Base-by-base conservation (phyloP, 106 monocot genomes). In the Acorus gramineus region DNA sequence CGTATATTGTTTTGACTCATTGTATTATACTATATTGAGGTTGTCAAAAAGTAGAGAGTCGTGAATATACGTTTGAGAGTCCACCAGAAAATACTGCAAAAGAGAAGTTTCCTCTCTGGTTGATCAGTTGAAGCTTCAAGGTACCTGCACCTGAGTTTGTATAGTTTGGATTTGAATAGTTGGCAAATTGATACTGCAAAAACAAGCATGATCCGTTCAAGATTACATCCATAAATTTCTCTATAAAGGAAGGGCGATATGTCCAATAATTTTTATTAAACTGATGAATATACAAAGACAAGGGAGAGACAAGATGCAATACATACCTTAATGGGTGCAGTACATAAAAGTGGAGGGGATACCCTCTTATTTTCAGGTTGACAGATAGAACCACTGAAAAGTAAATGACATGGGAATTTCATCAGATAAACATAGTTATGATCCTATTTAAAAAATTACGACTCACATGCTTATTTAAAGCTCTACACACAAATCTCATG, bases 31-130 rank as follows among this genome's bases (percentile, higher is more conserved):
- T 4, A 47, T 9, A 51, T 9, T 65, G 42, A 47, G 44, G 49
- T 8, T 65, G 42, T 51, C n/a, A 52, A 28, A 28, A 28, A 28
- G 28, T 28, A 28, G 28, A 28, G 1, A 28, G 14, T 13, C 10
- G 6, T 8, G 58, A 47, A 53, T 75, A 77, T 85, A 91, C 95
- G 85, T 80, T 85, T 14, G 52, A 66, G 2, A 85, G 51, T 42
- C 87, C 95, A 59, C 90, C 83, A 64, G 90, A 80, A 76, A 96
- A 96, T 57, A 96, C 65, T 65, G 85, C 95, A 83, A 91, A 96
- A 61, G 95, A 85, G 72, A 90, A 91, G 55, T 96, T 87, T 12
- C 71, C 91, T 70, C 96, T 87, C 55, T 98, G 96, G 55, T 98
- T 98, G 60, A 98, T 90, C 60, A 98, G 67, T 68, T 81, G 84